A percentile compares a stretch with the other conserved stretches of the same genome.
Conservation (phyloP, 1,139 yeast species). For the Candida pseudoviswanathii region DNA sequence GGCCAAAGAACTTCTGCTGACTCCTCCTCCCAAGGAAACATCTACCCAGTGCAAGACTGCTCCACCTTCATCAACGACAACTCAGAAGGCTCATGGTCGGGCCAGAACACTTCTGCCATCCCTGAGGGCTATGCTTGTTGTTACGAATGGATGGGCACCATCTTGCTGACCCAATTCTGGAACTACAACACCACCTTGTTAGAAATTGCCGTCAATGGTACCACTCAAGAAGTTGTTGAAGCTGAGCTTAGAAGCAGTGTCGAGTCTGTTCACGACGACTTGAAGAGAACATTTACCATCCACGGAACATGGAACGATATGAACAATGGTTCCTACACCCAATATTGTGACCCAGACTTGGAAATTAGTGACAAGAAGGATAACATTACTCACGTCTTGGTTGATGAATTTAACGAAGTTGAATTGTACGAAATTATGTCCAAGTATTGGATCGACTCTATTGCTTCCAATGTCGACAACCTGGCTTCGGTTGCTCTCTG, state of each 20-base stretch:
- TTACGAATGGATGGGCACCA: constrained; percentile 36
- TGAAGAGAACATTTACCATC: constrained; percentile 34
- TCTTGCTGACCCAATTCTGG: constrained; percentile 46
- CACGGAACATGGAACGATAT: constrained; percentile 47
- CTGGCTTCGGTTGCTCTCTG: constrained; percentile 32
- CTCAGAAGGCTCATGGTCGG: constrained; percentile 23
- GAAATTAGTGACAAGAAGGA: constrained; percentile 30
- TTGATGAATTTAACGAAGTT: constrained; percentile 28
- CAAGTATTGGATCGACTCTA: constrained; percentile 40
- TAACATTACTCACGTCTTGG: constrained; percentile 33
- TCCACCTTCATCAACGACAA: constrained; percentile 11
- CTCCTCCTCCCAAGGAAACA: constrained; percentile 15
- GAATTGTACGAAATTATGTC: constrained; percentile 35
- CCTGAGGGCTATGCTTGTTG: constrained; percentile 33
- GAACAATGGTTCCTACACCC: constrained; percentile 39
- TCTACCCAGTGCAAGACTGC: constrained; percentile 15
- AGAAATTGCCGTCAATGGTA: constrained; percentile 21
- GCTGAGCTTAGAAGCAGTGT: constrained; percentile 10
- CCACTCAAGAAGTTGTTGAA: constrained; percentile 18
- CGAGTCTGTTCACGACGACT: constrained; percentile 13
- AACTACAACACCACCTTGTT: constrained; percentile 34
- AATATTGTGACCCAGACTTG: constrained; percentile 33
- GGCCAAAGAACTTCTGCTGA: constrained; percentile 15
- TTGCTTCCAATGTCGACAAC: constrained; percentile 33
- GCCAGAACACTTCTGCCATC: constrained; percentile 27